Evolutionary conservation across 306 rosid genomes (phyloP), one percentile per base, ranked within the genome.

Genomic region (Mucuna pruriens): DNA sequence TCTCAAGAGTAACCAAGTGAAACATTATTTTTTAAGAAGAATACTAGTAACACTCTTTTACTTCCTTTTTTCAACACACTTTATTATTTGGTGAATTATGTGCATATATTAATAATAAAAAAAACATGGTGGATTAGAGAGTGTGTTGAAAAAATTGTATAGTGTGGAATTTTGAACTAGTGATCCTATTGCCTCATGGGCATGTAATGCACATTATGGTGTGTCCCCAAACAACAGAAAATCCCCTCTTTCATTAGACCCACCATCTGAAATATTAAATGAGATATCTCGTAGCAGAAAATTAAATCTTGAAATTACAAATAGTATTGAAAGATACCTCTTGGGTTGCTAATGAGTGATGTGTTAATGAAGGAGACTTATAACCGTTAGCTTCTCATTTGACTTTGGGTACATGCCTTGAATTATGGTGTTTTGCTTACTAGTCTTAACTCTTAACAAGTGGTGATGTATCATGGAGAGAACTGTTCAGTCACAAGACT

Each of bases 361-460:
- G 15, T 55, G 67, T 52, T 54, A 13, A 42, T 44, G 3, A 55
- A 31, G 12, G 26, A 39, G 55, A 51, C 77, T 49, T 55, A 8
- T 36, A 39, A 39, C 17, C 12, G 23, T 4, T 42, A 63, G 19
- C 66, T 52, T 48, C 23, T 13, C 2, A 38, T n/a, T 78, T 65
- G 40, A 63, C 49, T 63, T 63, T 46, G 73, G 17, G 40, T 16
- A 75, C 5, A 58, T 25, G n/a, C 17, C 38, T 34, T 54, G 5
- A 40, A 29, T 44, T 10, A 45, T 39, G 16, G 6, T 29, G 44
- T 69, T 72, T 72, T 34, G 66, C 46, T 72, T 58, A 36, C 42
- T 42, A 48, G 78, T 51, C 69, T 51, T 52, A n/a, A 13, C n/a
- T n/a, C n/a, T n/a, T n/a, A n/a, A n/a, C n/a, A 11, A 64, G 52